phyloP scores from a whole-genome alignment of 495 filamentous ascomycete genomes.

The Penicillium desertorum region DNA sequence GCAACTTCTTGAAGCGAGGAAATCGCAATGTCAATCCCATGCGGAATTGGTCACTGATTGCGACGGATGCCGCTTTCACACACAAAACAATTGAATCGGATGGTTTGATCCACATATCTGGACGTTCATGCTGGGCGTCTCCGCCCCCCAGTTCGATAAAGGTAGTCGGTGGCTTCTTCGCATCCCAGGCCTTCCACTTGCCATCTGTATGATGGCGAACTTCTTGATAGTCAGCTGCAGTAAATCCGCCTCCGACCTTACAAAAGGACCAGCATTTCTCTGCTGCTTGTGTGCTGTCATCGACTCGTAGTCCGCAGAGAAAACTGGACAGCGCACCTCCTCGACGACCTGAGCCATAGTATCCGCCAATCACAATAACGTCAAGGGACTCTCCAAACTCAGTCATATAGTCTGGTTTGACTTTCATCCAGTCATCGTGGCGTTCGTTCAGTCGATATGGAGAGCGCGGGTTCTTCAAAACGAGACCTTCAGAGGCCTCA shows the following conservation, averaged over 20 bases:
- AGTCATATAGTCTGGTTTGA: slow-evolving; percentile 98
- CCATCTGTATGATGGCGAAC: slow-evolving; percentile 82
- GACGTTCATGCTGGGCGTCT: slow-evolving; percentile 69
- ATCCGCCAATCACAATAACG: slow-evolving; percentile 85
- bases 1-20: slow-evolving; percentile 81
- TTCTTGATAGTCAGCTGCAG: slow-evolving; percentile 76
- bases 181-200: slow-evolving; percentile 88
- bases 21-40: slow-evolving; percentile 81
- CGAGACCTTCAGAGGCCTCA: slow-evolving; percentile 85
- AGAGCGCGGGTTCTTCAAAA: slow-evolving; percentile 90
- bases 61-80: slow-evolving; percentile 86
- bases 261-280: slow-evolving; percentile 88
- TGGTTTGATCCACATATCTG: slow-evolving; percentile 93
- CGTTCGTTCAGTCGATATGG: slow-evolving; percentile 85
- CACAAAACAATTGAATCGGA: slow-evolving; percentile 82
- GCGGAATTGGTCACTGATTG: slow-evolving; percentile 71
- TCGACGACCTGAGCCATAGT: slow-evolving; percentile 83
- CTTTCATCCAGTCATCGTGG: slow-evolving; percentile 98
- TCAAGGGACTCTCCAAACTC: slow-evolving; percentile 95
- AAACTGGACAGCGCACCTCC: slow-evolving; percentile 84
- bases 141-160: slow-evolving; percentile 82
- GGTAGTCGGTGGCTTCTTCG: slow-evolving; percentile 71
- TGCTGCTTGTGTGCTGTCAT: slow-evolving; percentile 56
- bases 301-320: slow-evolving; percentile 78
- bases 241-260: slow-evolving; percentile 93